Base-by-base conservation (phyloP, 805 yeast species). In the Suhomyces faveliae region DNA sequence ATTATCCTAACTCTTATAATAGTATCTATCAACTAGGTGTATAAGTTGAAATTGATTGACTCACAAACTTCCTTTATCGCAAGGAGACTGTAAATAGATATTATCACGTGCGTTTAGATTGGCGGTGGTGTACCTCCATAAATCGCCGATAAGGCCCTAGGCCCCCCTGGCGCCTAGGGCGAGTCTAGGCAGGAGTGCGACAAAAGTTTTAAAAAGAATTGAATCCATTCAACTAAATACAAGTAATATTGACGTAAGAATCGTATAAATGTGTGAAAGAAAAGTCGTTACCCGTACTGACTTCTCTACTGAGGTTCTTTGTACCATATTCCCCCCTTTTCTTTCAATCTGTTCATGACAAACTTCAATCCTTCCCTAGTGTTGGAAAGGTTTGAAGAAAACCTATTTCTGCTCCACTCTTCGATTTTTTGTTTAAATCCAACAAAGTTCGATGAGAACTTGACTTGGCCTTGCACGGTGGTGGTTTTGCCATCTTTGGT, bases 361-460 rank as follows among this genome's bases (percentile, higher is more conserved):
- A 79, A 80, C 44, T 79, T 71, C 77, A 91, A 78, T 3, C 96
- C 96, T 52, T 78, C 70, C 53, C 88, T 77, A 13, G 90, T 81
- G 53, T 79, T 81, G 45, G 66, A 70, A 51, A 87, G 70, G 61
- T 89, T 87, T 47, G 83, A 84, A 40, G 80, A 74, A 62, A 91
- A 89, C 62, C 78, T 79, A 17, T 74, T 74, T 57, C 79, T 83
- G 23, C 95, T 82, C 96, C 96, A 89, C 27, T 74, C 73, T 65
- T 91, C 98, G 45, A 91, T 87, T 53, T 84, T 75, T 59, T 82
- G 81, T 59, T 81, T 85, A 55, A 91, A 73, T 1, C 87, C 86
- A 41, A 69, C 40, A 57, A 89, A 83, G 37, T 87, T 87, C 24
- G 89, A 80, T 15, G 85, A 77, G 53, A 91, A 87, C 55, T 78